Base-by-base conservation (phyloP, 768 basidiomycete genomes). In the Agrocybe chaxingu region DNA sequence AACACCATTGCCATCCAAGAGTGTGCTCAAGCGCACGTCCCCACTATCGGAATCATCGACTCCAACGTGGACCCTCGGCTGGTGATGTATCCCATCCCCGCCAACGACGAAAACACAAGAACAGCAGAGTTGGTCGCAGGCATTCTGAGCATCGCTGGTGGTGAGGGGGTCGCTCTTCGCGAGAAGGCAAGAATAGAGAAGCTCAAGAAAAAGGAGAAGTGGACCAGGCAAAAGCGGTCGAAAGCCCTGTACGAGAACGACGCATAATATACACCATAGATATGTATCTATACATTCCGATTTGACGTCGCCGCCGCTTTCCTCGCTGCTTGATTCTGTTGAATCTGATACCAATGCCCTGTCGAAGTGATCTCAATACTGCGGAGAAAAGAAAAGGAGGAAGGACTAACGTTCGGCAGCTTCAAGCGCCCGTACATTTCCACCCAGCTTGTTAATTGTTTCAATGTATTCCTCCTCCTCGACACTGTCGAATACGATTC, bases 391-490 rank as follows among this genome's bases (percentile, higher is more conserved):
- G 19, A 41, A 38, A 50, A 54, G 8, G 10, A 16, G 29, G 9
- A 51, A 46, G 47, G 36, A 78, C 89, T 72, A 62, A 95, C 96
- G 72, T 73, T 99, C 97, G 24, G 95, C 95, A 36, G 77, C 75
- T 57, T 91, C 87, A 47, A 99, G 72, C 9, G 96, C 92, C 53
- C 84, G 76, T 30, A 92, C 77, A 68, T 98, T 98, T 7, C 87
- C 88, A 51, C 81, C 80, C 12, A 98, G 75, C 68, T 99, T 99
- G 75, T 98, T 96, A 60, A 99, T 74, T 13, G 95, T 98, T 68
- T 99, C 97, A 2, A 85, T 65, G 61, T 94, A 98, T 65, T 99
- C 97, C n/a, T 97, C 95, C 63, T 96, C 89, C 66, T 99, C 97
- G 12, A 92, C 87, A 59, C 92, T 94, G 67, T 99, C 97, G 57